Evolutionary conservation across 2,329 filamentous ascomycete genomes (phyloP), one percentile per base, ranked within the genome.

Genomic region (Huntiella abstrusa): DNA sequence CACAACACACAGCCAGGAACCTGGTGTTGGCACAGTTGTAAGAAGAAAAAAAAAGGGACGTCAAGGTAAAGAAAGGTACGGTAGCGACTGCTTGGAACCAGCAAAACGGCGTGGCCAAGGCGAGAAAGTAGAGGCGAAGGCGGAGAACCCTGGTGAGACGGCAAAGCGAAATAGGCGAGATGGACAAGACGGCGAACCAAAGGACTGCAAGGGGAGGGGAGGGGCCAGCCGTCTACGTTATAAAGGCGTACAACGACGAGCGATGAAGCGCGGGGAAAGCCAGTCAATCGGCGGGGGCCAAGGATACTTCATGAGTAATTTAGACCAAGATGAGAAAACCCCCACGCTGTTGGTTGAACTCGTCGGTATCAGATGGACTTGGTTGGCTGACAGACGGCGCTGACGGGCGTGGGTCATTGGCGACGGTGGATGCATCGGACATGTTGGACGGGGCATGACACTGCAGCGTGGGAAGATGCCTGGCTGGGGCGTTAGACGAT

Each of bases 41-140:
- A 28, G 22, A 28, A 28, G 22, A 28, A 28, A 7, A 28, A 28
- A 28, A 28, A 28, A 8, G 6, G 5, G 7, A 28, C 22, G 22
- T 7, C 8, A 28, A 28, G 7, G 22, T 10, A 28, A 28, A 28
- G 22, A 28, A 28, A 28, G 22, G 22, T 40, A 12, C 22, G 15
- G 38, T 22, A 40, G 38, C 22, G n/a, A 16, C 38, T 40, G n/a
- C 22, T 19, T 22, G 11, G 15, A 40, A 16, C 22, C 22, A 40
- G 15, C 38, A 17, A 37, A 22, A 22, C 38, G 15, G 10, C 43
- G 28, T 16, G 19, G 33, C n/a, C 13, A 44, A 32, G 32, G 34
- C n/a, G 41, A 34, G 35, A 45, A 13, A 22, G 44, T 36, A 41
- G 36, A 50, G 34, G 41, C 22, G 37, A 47, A 6, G 33, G 37